Evolutionary conservation across 2,329 filamentous ascomycete genomes (phyloP).

Genomic region (Cladosporium sp.): DNA sequence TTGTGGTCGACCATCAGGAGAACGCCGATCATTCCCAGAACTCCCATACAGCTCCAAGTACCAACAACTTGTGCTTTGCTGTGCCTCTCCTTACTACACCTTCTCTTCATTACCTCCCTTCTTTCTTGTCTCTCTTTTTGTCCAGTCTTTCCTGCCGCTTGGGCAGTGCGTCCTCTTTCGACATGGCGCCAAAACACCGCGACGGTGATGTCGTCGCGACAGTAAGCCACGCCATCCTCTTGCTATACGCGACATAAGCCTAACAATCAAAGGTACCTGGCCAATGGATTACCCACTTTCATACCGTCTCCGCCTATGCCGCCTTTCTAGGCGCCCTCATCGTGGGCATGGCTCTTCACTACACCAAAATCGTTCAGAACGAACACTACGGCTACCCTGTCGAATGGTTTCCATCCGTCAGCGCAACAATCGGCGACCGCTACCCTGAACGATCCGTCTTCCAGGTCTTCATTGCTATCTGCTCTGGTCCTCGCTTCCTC

Average conservation of each 20-base stretch:
- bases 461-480: conserved; percentile 94
- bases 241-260: conserved; percentile 2
- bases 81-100: no score
- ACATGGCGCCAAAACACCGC: conserved; percentile 59
- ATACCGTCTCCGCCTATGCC: conserved; percentile 77
- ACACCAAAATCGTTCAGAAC: conserved; percentile 95
- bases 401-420: conserved; percentile 38
- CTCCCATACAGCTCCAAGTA: no score
- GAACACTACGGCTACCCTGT: conserved; percentile 63
- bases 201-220: conserved; percentile 59
- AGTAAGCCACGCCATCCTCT: conserved; percentile 38
- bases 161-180: background rate
- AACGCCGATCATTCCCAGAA: no score
- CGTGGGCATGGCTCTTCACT: conserved; percentile 75
- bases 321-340: conserved; percentile 84
- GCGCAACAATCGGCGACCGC: conserved; percentile 88
- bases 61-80: no score
- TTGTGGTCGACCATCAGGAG: no score
- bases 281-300: conserved; percentile 83
- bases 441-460: conserved; percentile 97
- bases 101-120: background rate
- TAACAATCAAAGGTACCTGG: conserved; percentile 57
- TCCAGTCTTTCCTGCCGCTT: background rate
- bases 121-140: conserved; percentile 6
- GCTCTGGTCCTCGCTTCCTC: conserved; percentile 87